Evolutionary conservation across 179 eudicot genomes (phyloP).

Genomic region (Spinacia oleracea): DNA sequence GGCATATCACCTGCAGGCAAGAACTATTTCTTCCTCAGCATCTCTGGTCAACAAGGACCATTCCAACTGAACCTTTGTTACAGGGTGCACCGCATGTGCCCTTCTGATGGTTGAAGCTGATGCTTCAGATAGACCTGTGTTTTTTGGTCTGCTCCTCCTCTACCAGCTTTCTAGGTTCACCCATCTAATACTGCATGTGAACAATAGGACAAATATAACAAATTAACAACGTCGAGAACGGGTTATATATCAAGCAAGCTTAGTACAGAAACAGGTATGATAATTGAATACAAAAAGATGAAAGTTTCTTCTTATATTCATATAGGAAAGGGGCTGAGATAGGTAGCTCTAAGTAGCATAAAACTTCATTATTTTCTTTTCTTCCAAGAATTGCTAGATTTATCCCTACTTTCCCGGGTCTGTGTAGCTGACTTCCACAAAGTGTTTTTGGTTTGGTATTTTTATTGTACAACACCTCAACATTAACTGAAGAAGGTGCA

Average conservation of each 20-base stretch:
- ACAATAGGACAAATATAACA: too few species aligned
- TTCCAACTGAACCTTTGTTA: constrained; percentile 55
- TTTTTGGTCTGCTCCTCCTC: constrained; percentile 50
- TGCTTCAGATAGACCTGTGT: constrained; percentile 59
- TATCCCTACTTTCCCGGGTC: too few species aligned
- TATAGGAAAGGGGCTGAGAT: background rate
- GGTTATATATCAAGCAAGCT: background rate
- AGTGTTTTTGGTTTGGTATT: too few species aligned
- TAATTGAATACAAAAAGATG: background rate
- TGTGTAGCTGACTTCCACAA: background rate
- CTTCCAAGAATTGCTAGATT: too few species aligned
- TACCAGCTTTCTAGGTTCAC: constrained; percentile 45
- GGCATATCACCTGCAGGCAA: constrained; percentile 50
- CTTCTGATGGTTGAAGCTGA: constrained; percentile 51
- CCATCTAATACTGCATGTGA: constrained; percentile 30
- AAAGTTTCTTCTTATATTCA: background rate
- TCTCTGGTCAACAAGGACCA: constrained; percentile 68
- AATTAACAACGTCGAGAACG: background rate
- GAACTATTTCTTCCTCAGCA: constrained; percentile 51
- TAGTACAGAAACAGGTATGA: background rate
- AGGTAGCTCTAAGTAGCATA: background rate
- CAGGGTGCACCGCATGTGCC: constrained; percentile 60
- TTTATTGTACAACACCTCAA: too few species aligned
- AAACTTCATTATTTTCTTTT: too few species aligned
- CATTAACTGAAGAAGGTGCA: too few species aligned